phyloP scores from a whole-genome alignment of 129 eudicot genomes.

The Daucus carota region DH1_v3.0 NC_030385.2:41710501-41711000 shows the following conservation, averaged over 20 bases:
- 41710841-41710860: conserved; percentile 85
- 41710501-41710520: background rate
- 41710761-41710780: background rate
- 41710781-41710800: background rate
- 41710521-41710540: too few relatives aligned
- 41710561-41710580: background rate
- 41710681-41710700: background rate
- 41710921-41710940: conserved; percentile 60
- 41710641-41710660: background rate
- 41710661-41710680: background rate
- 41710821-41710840: conserved; percentile 55
- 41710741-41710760: background rate
- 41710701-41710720: background rate
- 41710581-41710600: background rate
- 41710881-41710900: conserved; percentile 71
- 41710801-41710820: background rate
- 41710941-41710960: conserved; percentile 52
- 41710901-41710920: conserved; percentile 57
- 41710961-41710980: background rate
- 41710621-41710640: background rate
- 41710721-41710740: background rate
- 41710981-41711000: background rate
- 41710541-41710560: background rate
- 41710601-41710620: background rate
- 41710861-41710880: conserved; percentile 80